These are phyloP conservation scores for Penicillium crustosum DNA, from an alignment of 2,329 filamentous ascomycete genomes.

Conservation along the genomic window DNA sequence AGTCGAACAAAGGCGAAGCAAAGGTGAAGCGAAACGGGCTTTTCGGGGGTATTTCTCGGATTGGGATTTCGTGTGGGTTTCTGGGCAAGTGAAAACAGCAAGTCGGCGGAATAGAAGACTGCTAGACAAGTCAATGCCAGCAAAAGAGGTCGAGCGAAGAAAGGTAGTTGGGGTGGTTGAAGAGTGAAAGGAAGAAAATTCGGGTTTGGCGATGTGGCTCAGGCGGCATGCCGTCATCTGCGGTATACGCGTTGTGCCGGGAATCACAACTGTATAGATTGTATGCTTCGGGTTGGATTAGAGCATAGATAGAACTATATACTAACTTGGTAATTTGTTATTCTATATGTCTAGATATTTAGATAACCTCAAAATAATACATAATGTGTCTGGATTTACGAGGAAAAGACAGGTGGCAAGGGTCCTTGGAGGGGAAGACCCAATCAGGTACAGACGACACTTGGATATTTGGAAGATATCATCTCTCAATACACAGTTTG, in stretches of 20 bases:
- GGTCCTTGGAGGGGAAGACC: background rate
- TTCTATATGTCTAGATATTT: background rate
- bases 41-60: constrained; percentile 8
- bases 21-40: constrained; percentile 8
- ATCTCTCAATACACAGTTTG: background rate
- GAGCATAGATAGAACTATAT: background rate
- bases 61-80: constrained; percentile 1
- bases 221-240: constrained; percentile 30
- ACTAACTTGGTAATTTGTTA: background rate
- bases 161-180: constrained; percentile 26
- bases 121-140: constrained; percentile 56
- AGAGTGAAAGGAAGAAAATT: constrained; percentile 29
- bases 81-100: constrained; percentile 6
- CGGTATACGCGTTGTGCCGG: background rate
- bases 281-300: background rate
- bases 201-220: constrained; percentile 24
- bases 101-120: constrained; percentile 18
- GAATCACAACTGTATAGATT: background rate
- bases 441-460: background rate
- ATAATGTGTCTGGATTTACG: background rate
- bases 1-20: constrained; percentile 12
- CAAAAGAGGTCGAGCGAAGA: constrained; percentile 37
- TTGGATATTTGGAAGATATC: background rate
- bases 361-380: background rate
- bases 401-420: constrained; percentile 4